These are phyloP conservation scores for Coemansia sp. DNA, from an alignment of 192 early-diverging fungal genomes.

Conservation along the genomic window DNA sequence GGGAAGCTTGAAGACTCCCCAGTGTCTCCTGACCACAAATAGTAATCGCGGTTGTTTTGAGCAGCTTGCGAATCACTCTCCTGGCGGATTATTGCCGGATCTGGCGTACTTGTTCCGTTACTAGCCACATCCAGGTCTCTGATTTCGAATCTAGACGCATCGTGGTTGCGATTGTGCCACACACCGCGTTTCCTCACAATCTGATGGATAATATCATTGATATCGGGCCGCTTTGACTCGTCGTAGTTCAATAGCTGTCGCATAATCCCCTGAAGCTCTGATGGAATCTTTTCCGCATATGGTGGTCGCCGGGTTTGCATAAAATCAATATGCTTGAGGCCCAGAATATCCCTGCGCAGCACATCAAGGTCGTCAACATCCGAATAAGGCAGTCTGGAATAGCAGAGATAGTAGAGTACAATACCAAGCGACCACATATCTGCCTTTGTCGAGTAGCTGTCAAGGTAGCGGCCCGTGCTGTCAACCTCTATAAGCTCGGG, in stretches of 20 bases:
- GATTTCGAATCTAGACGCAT: slow-evolving; percentile 40
- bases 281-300: slow-evolving; percentile 30
- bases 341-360: slow-evolving; percentile 76
- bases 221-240: slow-evolving; percentile 43
- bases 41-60: not conserved
- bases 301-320: slow-evolving; percentile 17
- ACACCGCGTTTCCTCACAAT: slow-evolving; percentile 31
- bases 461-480: slow-evolving; percentile 64
- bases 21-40: not conserved
- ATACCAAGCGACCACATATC: slow-evolving; percentile 98
- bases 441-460: slow-evolving; percentile 80
- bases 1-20: slow-evolving; percentile 2
- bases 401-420: slow-evolving; percentile 91
- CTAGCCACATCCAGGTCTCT: slow-evolving; percentile 37
- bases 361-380: slow-evolving; percentile 89
- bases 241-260: slow-evolving; percentile 37
- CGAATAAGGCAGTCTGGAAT: slow-evolving; percentile 75
- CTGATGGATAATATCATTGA: slow-evolving; percentile 28
- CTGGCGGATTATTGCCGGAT: slow-evolving; percentile 9
- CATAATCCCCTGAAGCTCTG: slow-evolving; percentile 40
- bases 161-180: slow-evolving; percentile 34
- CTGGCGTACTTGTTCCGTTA: slow-evolving; percentile 26
- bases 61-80: not conserved
- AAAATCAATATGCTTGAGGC: slow-evolving; percentile 54
- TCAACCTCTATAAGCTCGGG: slow-evolving; percentile 72